Conservation (phyloP, 176 grass and related monocot species). For the Oryza nivara region DNA sequence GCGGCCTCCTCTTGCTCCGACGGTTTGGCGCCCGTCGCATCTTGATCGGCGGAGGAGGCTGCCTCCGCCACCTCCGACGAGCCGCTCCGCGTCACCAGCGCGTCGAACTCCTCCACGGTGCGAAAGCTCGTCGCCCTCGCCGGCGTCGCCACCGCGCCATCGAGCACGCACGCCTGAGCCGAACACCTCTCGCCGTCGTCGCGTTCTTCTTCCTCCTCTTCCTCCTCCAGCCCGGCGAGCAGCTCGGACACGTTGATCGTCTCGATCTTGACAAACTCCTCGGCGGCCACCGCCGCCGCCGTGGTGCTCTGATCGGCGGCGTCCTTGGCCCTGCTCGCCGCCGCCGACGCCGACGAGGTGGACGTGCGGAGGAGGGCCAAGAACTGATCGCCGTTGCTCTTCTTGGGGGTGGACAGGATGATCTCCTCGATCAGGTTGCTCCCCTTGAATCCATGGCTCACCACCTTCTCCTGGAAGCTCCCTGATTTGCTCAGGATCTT, state of each 20-base stretch:
- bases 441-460: slow-evolving; percentile 52
- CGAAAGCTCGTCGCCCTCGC: slow-evolving; percentile 56
- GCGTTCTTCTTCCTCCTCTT: slow-evolving; percentile 27
- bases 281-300: not conserved
- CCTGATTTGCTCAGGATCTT: slow-evolving; percentile 68
- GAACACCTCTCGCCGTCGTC: not conserved
- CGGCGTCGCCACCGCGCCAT: not conserved
- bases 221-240: slow-evolving; percentile 79
- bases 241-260: slow-evolving; percentile 72
- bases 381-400: slow-evolving; percentile 63
- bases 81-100: slow-evolving; percentile 33
- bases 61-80: not conserved
- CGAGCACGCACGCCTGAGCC: not conserved
- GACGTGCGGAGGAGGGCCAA: slow-evolving; percentile 57
- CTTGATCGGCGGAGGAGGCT: not conserved
- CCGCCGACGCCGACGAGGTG: slow-evolving; percentile 25
- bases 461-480: slow-evolving; percentile 60
- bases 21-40: not conserved
- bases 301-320: slow-evolving; percentile 1
- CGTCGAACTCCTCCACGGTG: slow-evolving; percentile 68
- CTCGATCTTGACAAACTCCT: slow-evolving; percentile 46
- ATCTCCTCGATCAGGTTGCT: slow-evolving; percentile 74
- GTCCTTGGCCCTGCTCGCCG: slow-evolving; percentile 24
- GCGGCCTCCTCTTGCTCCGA: not conserved
- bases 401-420: slow-evolving; percentile 70